Base-by-base conservation (phyloP, 345 rosid species). In the Eutrema heterophyllum region DNA sequence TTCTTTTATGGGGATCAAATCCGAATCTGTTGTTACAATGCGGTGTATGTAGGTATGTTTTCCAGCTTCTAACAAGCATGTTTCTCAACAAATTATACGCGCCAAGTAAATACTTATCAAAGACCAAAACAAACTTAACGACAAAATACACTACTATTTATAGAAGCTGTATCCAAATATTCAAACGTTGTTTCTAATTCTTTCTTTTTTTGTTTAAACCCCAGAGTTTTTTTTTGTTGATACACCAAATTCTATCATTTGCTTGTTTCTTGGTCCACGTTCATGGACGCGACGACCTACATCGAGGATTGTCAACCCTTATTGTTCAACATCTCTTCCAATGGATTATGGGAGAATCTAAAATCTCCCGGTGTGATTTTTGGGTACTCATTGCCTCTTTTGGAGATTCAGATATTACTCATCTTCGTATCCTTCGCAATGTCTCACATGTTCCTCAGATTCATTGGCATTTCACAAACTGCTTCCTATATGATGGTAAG, bases 331-430 rank as follows among this genome's bases (percentile, higher is more conserved):
- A 51, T 71, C 36, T 71, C 68, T 29, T 71, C 75, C 1, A 27
- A 7, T 27, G 75, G 75, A 49, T 60, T 61, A 18, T 71, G 75
- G 75, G 68, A 50, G 30, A 41, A 61, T 16, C 14, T 39, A 39
- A 40, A 71, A 16, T 71, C 61, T 0, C 43, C 43, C 0, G 52
- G 51, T 50, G 60, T 62, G 52, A 41, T 71, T 40, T 60, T 71
- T 10, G 68, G 35, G 3, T 74, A 66, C 40, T 57, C 72, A 27
- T 41, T 74, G 32, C 72, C 78, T 38, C 78, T 74, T 9, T 30
- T 74, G 5, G 78, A 74, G 51, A 43, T 74, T 36, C 71, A 65
- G 53, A 11, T 74, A 9, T 26, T 74, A 27, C n/a, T 66, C 50
- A 57, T 66, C 2, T 46, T 66, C 49, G 10, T 57, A n/a, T 35